Evolutionary conservation across 2,329 filamentous ascomycete species (phyloP).

Genomic region (Lachnellula hyalina): DNA sequence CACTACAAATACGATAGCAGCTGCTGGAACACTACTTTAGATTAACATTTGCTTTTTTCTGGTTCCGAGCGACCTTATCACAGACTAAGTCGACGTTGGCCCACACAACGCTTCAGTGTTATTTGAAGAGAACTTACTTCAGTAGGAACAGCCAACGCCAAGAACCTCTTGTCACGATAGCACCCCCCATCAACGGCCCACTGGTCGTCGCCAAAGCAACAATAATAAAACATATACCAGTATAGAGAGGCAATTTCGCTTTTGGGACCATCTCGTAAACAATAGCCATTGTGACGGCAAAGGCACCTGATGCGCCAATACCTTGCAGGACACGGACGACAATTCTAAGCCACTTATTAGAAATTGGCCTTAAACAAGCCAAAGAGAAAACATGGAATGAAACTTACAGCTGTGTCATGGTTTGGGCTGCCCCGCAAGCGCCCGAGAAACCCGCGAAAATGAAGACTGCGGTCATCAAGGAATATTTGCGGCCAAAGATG

Average conservation of each 20-base stretch:
- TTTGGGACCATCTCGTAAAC: neutral
- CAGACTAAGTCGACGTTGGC: no score
- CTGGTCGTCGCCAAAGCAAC: neutral
- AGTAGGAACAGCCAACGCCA: conserved; percentile 2
- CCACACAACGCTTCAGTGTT: no score
- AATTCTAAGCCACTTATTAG: neutral
- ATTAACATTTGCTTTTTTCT: no score
- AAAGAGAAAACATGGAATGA: no score
- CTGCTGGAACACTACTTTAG: neutral
- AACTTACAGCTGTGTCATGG: neutral
- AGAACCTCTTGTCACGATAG: neutral
- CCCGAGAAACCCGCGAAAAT: neutral
- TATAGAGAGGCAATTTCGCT: neutral
- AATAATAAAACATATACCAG: neutral
- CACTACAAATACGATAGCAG: neutral
- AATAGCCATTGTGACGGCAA: neutral
- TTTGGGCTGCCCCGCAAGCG: neutral
- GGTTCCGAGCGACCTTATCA: no score
- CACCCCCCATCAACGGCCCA: neutral
- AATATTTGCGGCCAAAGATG: neutral
- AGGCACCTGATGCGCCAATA: neutral
- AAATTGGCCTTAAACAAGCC: neutral
- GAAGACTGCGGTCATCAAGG: neutral
- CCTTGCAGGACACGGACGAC: neutral
- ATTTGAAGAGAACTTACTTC: neutral